Evolutionary conservation across 1,284 basidiomycete genomes (phyloP).

Genomic region (Mycosarcoma maydis): DNA sequence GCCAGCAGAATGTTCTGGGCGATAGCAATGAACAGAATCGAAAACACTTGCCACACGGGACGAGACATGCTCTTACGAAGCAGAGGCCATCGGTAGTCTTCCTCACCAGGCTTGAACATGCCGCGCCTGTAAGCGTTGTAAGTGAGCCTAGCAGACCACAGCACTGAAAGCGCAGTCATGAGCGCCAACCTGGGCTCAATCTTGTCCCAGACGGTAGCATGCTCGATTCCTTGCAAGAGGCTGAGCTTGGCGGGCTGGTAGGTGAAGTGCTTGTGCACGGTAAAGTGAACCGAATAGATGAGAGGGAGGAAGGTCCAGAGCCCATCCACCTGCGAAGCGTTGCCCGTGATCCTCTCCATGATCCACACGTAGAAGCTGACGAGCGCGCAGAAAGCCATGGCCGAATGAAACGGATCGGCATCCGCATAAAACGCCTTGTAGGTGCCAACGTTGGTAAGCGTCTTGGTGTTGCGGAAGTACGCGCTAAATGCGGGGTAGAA

Average conservation of each 20-base stretch:
- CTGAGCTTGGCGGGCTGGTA: conserved; percentile 42
- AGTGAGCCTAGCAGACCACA: conserved; percentile 73
- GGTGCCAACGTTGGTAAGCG: conserved; percentile 31
- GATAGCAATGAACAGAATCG: conserved; percentile 81
- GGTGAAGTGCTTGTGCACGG: conserved; percentile 54
- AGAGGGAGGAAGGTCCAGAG: conserved; percentile 63
- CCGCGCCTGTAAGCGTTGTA: conserved; percentile 87
- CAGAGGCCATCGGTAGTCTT: conserved; percentile 90
- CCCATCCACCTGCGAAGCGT: conserved; percentile 62
- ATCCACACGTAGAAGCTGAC: conserved; percentile 54
- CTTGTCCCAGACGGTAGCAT: conserved; percentile 40
- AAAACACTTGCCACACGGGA: conserved; percentile 80
- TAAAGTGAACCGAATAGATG: conserved; percentile 61
- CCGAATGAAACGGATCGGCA: conserved; percentile 55
- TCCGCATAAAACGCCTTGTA: conserved; percentile 53
- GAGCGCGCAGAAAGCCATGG: conserved; percentile 50
- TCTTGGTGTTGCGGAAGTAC: conserved; percentile 27
- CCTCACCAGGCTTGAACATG: conserved; percentile 78
- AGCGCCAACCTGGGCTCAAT: conserved; percentile 66
- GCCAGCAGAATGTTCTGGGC: conserved; percentile 84
- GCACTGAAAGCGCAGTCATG: conserved; percentile 64
- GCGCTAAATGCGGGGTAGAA: conserved; percentile 35
- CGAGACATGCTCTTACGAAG: conserved; percentile 76
- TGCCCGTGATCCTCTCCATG: conserved; percentile 59
- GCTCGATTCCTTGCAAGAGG: conserved; percentile 33